Evolutionary conservation across 148 eudicot genomes (phyloP).

Genomic region (Silene conica): DNA sequence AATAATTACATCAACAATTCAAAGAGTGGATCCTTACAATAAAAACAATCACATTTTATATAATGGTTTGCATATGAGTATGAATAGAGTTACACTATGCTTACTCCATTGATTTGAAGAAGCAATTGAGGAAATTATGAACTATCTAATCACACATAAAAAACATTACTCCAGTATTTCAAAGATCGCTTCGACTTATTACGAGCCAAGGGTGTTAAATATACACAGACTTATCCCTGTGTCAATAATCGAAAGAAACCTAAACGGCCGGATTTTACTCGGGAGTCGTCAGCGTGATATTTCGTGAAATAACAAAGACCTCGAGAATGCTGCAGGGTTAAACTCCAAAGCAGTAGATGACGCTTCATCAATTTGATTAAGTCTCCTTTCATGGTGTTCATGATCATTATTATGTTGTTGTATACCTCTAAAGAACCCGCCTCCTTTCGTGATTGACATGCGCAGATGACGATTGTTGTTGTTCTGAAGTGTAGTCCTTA

Average conservation of each 20-base stretch:
- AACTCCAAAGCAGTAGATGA: slow-evolving; percentile 44
- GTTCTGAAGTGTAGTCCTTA: slow-evolving; percentile 46
- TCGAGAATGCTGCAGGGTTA: slow-evolving; percentile 78
- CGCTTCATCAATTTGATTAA: slow-evolving; percentile 8
- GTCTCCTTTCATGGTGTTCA: slow-evolving; percentile 1
- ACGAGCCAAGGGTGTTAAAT: neutral
- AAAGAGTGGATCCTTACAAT: too few species aligned
- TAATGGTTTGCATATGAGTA: neutral
- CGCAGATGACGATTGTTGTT: slow-evolving; percentile 23
- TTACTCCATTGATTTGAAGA: too few species aligned
- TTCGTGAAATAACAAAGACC: slow-evolving; percentile 70
- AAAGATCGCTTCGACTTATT: neutral
- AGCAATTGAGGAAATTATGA: too few species aligned
- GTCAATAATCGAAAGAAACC: neutral
- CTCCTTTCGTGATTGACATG: slow-evolving; percentile 15
- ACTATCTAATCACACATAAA: neutral
- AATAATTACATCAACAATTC: too few species aligned
- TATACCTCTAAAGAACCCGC: slow-evolving; percentile 34
- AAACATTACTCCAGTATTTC: neutral
- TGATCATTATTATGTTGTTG: slow-evolving; percentile 27
- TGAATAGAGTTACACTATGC: neutral
- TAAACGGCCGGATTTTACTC: too few species aligned
- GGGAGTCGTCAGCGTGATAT: slow-evolving; percentile 18
- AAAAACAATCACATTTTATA: neutral
- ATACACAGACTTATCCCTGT: neutral